These are phyloP conservation scores for Thymus mandschuricus DNA, from an alignment of 257 asterid genomes.

Conservation along the genomic window DNA sequence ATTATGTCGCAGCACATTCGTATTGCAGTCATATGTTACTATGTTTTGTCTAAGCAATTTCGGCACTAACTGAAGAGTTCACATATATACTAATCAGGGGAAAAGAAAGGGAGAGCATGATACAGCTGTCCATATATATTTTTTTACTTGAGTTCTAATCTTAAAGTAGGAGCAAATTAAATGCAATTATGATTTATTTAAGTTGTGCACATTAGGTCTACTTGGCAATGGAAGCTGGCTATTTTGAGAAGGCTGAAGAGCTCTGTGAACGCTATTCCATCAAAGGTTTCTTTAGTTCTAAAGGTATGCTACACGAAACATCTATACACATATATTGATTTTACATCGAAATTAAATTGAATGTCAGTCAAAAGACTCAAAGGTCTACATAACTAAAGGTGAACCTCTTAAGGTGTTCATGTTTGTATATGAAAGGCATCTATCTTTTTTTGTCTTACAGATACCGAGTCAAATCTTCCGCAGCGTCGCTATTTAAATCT, in stretches of 20 bases:
- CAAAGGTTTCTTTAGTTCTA: slow-evolving; percentile 64
- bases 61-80: slow-evolving; percentile 15
- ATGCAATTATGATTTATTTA: slow-evolving; percentile 17
- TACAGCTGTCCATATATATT: slow-evolving; percentile 3
- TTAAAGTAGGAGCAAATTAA: slow-evolving; percentile 1
- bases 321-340: slow-evolving; percentile 8
- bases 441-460: slow-evolving; percentile 42
- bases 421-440: background rate
- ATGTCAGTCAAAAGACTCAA: slow-evolving; percentile 17
- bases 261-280: slow-evolving; percentile 80
- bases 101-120: slow-evolving; percentile 8
- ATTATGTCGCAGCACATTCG: slow-evolving; percentile 15
- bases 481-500: slow-evolving; percentile 66
- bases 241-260: slow-evolving; percentile 89
- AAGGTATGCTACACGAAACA: slow-evolving; percentile 54
- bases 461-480: slow-evolving; percentile 47
- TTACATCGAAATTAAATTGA: slow-evolving; percentile 6
- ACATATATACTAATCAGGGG: background rate
- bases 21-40: background rate
- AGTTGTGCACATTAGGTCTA: slow-evolving; percentile 61
- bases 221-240: slow-evolving; percentile 98
- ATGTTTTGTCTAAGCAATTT: slow-evolving; percentile 20
- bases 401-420: background rate
- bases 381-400: background rate
- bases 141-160: slow-evolving; percentile 15